Conservation (phyloP, 176 grass and related monocot species). For the Pontederia paniculata region DNA sequence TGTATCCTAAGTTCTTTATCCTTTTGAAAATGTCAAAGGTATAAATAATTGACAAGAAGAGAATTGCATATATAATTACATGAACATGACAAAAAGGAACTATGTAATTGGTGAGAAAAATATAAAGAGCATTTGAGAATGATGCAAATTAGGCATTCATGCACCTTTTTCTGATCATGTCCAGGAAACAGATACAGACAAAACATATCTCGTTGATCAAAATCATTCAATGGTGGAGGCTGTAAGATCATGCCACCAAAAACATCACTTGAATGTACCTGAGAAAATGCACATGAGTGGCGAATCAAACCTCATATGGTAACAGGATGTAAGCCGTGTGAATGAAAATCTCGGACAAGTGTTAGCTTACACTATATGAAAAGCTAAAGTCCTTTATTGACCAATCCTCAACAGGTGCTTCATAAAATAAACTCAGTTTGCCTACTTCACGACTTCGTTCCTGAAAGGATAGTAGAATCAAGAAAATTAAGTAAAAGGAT, state of each 20-base stretch:
- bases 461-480: constrained; percentile 32
- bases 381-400: constrained; percentile 72
- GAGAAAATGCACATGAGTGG: neutral
- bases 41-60: no score
- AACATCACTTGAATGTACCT: constrained; percentile 51
- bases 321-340: neutral
- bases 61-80: no score
- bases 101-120: neutral
- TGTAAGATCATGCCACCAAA: constrained; percentile 81
- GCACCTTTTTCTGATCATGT: constrained; percentile 38
- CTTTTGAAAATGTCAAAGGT: no score
- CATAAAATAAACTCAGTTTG: constrained; percentile 67
- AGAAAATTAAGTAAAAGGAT: neutral
- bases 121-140: neutral
- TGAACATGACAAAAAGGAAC: no score
- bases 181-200: constrained; percentile 82
- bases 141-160: constrained; percentile 15
- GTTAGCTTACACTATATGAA: constrained; percentile 66
- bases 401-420: constrained; percentile 81
- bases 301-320: no score
- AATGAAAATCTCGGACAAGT: neutral
- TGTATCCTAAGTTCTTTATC: no score
- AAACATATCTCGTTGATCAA: constrained; percentile 81
- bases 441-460: constrained; percentile 67
- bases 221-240: constrained; percentile 53